Conservation (phyloP, 257 asterid genomes). For the Dorcoceras hygrometricum region DNA sequence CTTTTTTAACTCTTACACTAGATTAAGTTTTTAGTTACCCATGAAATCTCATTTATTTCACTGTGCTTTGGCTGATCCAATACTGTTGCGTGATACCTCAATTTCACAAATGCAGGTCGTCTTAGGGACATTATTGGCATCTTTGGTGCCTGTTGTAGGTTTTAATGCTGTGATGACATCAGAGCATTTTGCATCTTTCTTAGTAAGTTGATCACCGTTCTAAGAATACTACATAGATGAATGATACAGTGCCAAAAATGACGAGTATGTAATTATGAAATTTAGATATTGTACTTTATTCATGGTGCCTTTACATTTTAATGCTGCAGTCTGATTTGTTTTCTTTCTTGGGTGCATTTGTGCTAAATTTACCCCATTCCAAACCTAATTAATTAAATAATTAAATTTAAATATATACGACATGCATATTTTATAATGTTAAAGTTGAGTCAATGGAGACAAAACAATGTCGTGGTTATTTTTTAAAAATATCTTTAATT, state of each 20-base stretch:
- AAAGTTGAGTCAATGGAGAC: no score
- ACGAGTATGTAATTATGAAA: neutral
- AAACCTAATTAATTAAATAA: no score
- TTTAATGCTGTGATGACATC: constrained; percentile 98
- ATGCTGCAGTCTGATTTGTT: neutral
- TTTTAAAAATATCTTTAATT: no score
- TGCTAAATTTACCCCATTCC: neutral
- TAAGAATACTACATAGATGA: constrained; percentile 1
- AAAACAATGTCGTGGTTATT: no score
- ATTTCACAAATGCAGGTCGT: constrained; percentile 56
- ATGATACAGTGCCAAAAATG: neutral
- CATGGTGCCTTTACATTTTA: neutral
- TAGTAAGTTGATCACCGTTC: constrained; percentile 48
- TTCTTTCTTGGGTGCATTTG: neutral
- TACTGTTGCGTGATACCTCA: constrained; percentile 10
- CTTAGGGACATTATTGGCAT: constrained; percentile 84
- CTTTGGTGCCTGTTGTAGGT: constrained; percentile 98
- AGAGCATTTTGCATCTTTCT: constrained; percentile 94
- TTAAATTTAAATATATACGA: no score
- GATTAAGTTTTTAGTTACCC: constrained; percentile 18
- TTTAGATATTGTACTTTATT: neutral
- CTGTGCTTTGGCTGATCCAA: constrained; percentile 13
- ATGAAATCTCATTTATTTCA: neutral
- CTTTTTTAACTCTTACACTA: constrained; percentile 6
- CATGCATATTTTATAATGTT: no score